Evolutionary conservation across 441 rosid genomes (phyloP), one percentile per base, ranked within the genome.

Genomic region (Daphne laureola): DNA sequence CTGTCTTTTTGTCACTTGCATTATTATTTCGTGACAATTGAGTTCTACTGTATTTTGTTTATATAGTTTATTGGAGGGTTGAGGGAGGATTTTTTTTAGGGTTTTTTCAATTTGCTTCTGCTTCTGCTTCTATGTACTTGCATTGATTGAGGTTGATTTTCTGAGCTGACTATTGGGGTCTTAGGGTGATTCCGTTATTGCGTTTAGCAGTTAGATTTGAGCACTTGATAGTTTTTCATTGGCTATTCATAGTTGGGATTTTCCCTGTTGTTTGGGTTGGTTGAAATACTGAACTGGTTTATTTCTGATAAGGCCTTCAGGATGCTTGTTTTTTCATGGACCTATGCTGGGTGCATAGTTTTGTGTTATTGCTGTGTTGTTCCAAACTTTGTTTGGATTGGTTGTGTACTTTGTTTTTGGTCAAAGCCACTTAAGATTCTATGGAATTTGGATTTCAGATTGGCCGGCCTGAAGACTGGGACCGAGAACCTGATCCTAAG

Each of bases 401-500:
- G 35, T 59, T 59, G 36, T 55, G 58, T 49, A 35, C 43, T 61
- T 51, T 42, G 23, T 35, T 54, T 48, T 43, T 8, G 17, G 13
- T 62, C 43, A 54, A 49, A 18, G 52, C 31, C 12, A 23, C 14
- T 18, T 15, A 45, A 13, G 36, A 51, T 51, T 62, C 71, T 51
- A 25, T 48, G 63, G 61, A 62, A 71, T 63, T 55, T 53, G 64
- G 53, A 59, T 79, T 82, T 65, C 90, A 91, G 98, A 72, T 95
- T 57, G 73, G 96, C 69, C 78, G 71, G 57, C 95, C 97, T 62
- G 95, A 95, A 74, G 97, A 90, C 49, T 91, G 89, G 90, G 67
- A 86, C 44, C 74, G 65, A 63, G 72, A 57, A 16, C 82, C 85
- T 50, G 98, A 95, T 63, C 84, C 96, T 49, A 91, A 79, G 79